Percentiles rank a stretch among this genome's conserved stretches.
These are phyloP conservation scores for Leucosporidium creatinivorum DNA, from an alignment of 768 basidiomycete species.

Conservation along the genomic window DNA sequence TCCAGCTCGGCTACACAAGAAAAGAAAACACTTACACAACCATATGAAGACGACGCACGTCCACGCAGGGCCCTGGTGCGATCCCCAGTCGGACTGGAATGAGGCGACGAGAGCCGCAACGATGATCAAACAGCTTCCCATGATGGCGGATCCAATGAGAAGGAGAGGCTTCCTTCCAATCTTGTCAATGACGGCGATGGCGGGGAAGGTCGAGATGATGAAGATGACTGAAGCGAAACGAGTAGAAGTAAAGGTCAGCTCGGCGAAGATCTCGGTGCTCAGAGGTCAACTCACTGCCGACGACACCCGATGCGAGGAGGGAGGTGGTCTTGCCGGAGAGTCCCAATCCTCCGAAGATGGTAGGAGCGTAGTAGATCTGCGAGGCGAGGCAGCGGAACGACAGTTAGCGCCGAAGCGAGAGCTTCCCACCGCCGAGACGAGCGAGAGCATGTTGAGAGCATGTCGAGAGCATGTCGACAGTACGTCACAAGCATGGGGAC, in stretches of 20 bases:
- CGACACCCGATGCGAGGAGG: conserved; percentile 32
- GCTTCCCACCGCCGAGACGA: no score
- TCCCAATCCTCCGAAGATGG: neutral
- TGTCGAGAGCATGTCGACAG: no score
- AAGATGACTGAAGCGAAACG: no score
- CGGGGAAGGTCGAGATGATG: conserved; percentile 30
- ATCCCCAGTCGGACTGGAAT: neutral
- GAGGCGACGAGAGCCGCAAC: neutral
- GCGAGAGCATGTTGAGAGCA: no score
- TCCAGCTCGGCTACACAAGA: no score
- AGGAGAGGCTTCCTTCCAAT: conserved; percentile 28
- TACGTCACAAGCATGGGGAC: no score
- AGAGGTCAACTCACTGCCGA: no score
- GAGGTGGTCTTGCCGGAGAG: conserved; percentile 22
- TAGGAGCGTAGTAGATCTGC: neutral
- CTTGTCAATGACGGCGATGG: conserved; percentile 26
- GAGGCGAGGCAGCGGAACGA: neutral
- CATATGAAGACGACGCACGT: neutral
- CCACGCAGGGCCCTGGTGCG: neutral
- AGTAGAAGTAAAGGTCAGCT: no score
- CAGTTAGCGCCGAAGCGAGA: no score
- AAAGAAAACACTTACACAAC: neutral
- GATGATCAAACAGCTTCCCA: neutral
- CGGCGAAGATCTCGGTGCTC: no score
- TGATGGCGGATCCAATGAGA: conserved; percentile 21